phyloP scores from a whole-genome alignment of 768 basidiomycete species.

The Tephrocybe sp. region DNA sequence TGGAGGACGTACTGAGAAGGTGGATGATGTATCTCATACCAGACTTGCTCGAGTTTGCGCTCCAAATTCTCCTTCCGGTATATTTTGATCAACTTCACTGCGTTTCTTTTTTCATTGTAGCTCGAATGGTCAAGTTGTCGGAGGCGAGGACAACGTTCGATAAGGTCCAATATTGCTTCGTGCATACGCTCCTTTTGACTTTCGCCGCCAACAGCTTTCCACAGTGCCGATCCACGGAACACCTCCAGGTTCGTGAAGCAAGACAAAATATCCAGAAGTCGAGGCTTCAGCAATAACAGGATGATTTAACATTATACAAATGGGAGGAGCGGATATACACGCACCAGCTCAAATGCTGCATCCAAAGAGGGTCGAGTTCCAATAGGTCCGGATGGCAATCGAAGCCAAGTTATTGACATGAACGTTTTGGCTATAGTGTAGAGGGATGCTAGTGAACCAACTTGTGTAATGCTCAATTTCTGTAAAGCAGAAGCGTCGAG shows the following conservation, averaged over 20 bases:
- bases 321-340: slow-evolving; percentile 8
- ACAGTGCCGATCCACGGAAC: slow-evolving; percentile 41
- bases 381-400: slow-evolving; percentile 29
- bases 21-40: slow-evolving; percentile 31
- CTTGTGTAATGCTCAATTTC: slow-evolving; percentile 30
- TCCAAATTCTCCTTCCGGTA: slow-evolving; percentile 27
- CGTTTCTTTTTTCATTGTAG: slow-evolving; percentile 29
- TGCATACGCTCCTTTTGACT: slow-evolving; percentile 36
- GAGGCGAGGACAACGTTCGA: slow-evolving; percentile 38
- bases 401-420: slow-evolving; percentile 38
- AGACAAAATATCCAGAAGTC: slow-evolving; percentile 39
- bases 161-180: slow-evolving; percentile 35
- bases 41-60: slow-evolving; percentile 23
- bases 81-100: slow-evolving; percentile 37
- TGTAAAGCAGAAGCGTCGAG: slow-evolving; percentile 28
- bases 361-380: slow-evolving; percentile 16
- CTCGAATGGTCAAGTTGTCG: slow-evolving; percentile 41
- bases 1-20: slow-evolving; percentile 25
- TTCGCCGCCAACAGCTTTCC: slow-evolving; percentile 35
- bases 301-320: background rate
- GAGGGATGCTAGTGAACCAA: slow-evolving; percentile 28
- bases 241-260: slow-evolving; percentile 41
- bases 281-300: slow-evolving; percentile 24
- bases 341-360: slow-evolving; percentile 23
- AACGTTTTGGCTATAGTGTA: slow-evolving; percentile 34